These are phyloP conservation scores for Dipteronia dyeriana DNA, from an alignment of 345 rosid genomes.

Conservation along the genomic window DNA sequence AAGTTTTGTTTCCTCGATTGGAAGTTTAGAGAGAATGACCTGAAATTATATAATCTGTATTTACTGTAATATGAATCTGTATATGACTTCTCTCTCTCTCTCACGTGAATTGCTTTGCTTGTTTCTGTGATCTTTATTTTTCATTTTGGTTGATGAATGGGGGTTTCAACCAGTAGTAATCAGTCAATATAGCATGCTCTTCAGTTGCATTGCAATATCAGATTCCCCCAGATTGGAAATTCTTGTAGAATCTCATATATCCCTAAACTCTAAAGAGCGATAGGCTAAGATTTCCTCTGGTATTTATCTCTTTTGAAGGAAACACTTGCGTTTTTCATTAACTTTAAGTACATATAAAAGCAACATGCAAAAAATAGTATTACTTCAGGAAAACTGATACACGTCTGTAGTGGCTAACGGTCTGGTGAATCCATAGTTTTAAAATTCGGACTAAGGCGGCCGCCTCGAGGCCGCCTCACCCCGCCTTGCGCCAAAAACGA, in stretches of 20 bases:
- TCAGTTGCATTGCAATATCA: constrained; percentile 3
- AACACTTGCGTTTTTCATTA: not conserved
- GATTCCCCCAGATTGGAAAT: not conserved
- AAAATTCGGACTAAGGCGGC: no score
- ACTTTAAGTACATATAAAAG: not conserved
- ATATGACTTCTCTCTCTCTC: not conserved
- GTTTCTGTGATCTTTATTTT: not conserved
- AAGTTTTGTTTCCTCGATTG: not conserved
- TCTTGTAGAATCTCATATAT: not conserved
- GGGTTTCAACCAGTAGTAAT: not conserved
- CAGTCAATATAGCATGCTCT: not conserved
- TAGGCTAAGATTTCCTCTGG: not conserved
- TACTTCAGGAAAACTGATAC: not conserved
- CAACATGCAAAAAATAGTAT: not conserved
- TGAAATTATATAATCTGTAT: not conserved
- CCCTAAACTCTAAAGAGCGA: not conserved
- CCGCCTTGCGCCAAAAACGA: no score
- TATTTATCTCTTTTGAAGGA: not conserved
- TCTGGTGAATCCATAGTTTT: not conserved
- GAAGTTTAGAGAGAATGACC: not conserved
- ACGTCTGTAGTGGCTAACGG: not conserved
- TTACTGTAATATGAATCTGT: not conserved
- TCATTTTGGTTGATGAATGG: no score
- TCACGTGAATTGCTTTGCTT: not conserved
- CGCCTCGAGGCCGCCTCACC: no score